Base-by-base conservation (phyloP, 169 alveolate genomes). In the Cyclospora cayetanensis region DNA sequence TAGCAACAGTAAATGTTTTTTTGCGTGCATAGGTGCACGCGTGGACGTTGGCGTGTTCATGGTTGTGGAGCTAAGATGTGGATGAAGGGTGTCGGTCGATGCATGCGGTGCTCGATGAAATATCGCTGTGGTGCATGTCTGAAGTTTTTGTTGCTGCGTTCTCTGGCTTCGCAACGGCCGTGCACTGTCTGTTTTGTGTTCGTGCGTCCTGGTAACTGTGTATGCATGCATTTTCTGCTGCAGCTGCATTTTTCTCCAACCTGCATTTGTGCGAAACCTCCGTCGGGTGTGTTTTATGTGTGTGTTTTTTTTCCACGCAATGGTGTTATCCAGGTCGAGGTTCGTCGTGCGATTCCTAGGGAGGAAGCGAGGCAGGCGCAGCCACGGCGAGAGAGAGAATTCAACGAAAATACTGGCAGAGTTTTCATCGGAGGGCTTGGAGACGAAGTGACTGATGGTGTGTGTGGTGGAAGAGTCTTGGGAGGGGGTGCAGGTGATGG, bases 391-490 rank as follows among this genome's bases (percentile, higher is more conserved):
- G 89, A 79, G n/a, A 35, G 68, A 11, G 93, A 89, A 5, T 41
- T 70, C 25, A 77, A 15, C 74, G 88, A 77, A 29, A 27, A 77
- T 27, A 9, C 88, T 11, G 93, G 90, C 0, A 68, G 93, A 4
- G 93, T 97, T 43, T 97, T 97, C 95, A 97, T 97, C 43, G 98
- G 99, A n/a, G 98, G 98, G 53, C 93, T 97, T 43, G 39, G 86
- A 74, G 93, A 89, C 43, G 93, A 89, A 7, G 88, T 89, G 11
- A 89, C 85, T 20, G 93, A 89, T 35, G 93, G 89, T 76, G 42
- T 7, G 89, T 27, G 41, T 37, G 60, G n/a, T 11, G n/a, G n/a
- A n/a, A n/a, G n/a, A n/a, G n/a, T n/a, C n/a, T n/a, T n/a, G n/a
- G n/a, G n/a, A n/a, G n/a, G n/a, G n/a, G n/a, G n/a, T n/a, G n/a